A percentile compares a stretch with the other conserved stretches of the same genome.
Evolutionary conservation across 2,329 filamentous ascomycete species (phyloP).

Genomic region (Microascus cirrosus): DNA sequence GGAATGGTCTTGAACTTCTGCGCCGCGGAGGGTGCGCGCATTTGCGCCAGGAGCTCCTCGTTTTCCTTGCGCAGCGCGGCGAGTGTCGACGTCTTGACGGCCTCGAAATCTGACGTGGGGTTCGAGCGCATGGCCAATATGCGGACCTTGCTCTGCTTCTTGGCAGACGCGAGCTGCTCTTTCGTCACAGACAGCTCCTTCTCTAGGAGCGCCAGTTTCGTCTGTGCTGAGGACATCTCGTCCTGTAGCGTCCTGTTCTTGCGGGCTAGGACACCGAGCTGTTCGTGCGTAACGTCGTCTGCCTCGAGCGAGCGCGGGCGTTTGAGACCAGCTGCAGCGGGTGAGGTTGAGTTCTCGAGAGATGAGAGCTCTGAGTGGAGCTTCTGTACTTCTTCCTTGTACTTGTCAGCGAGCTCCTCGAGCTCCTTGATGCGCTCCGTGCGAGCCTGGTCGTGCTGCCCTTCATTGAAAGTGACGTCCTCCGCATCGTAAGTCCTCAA

Average conservation of each 20-base stretch:
- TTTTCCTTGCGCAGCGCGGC: constrained; percentile 74
- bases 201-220: constrained; percentile 57
- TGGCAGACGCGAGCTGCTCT: constrained; percentile 58
- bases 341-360: constrained; percentile 32
- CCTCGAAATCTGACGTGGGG: constrained; percentile 76
- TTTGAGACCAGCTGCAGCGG: constrained; percentile 46
- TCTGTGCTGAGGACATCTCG: constrained; percentile 58
- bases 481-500: constrained; percentile 81
- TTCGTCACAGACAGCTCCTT: constrained; percentile 63
- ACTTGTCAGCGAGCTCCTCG: constrained; percentile 76
- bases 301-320: constrained; percentile 51
- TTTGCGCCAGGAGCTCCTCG: constrained; percentile 63
- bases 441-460: constrained; percentile 67
- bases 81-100: constrained; percentile 73
- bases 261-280: constrained; percentile 71
- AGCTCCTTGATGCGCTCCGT: constrained; percentile 66
- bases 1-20: constrained; percentile 57
- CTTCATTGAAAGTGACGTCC: constrained; percentile 74
- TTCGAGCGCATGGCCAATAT: constrained; percentile 84
- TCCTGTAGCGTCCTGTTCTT: constrained; percentile 83
- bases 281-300: constrained; percentile 51
- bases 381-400: constrained; percentile 67
- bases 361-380: constrained; percentile 65
- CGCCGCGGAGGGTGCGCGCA: constrained; percentile 34
- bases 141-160: constrained; percentile 62